phyloP scores from a whole-genome alignment of 148 eudicot genomes.

The Bassia scoparia region DNA sequence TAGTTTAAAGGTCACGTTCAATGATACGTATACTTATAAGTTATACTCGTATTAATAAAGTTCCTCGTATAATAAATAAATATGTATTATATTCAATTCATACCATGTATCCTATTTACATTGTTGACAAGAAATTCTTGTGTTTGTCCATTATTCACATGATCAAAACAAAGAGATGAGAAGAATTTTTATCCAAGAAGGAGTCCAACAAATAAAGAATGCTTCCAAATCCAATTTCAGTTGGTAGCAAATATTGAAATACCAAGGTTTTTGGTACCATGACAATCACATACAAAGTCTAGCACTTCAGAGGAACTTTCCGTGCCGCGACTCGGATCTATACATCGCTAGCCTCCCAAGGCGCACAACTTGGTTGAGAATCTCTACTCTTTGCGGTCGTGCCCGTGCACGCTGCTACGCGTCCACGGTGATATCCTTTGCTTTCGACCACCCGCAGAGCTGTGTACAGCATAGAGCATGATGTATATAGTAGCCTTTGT shows the following conservation, averaged over 20 bases:
- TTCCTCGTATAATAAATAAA: no score
- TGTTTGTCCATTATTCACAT: conserved; percentile 1
- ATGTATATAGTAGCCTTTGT: conserved; percentile 18
- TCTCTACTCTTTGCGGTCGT: conserved; percentile 4
- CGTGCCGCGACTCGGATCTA: conserved; percentile 6
- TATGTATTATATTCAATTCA: no score
- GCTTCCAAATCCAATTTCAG: conserved; percentile 12
- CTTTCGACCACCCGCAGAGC: conserved; percentile 16
- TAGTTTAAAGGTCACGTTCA: no score
- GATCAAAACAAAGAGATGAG: conserved; percentile 11
- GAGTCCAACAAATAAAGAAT: background rate
- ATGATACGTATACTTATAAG: no score
- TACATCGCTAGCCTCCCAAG: conserved; percentile 10
- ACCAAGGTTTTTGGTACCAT: conserved; percentile 15
- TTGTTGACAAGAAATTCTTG: background rate
- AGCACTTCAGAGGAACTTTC: conserved; percentile 5
- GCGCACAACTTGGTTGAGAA: conserved; percentile 17
- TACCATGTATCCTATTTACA: no score
- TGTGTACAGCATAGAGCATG: conserved; percentile 17
- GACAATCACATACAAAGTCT: conserved; percentile 7
- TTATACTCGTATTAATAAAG: no score
- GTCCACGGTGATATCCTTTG: background rate
- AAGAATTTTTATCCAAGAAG: background rate
- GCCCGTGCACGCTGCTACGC: background rate
- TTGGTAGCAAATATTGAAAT: conserved; percentile 11